These are phyloP conservation scores for Scedosporium aurantiacum DNA, from an alignment of 2,329 filamentous ascomycete genomes.

Conservation along the genomic window DNA sequence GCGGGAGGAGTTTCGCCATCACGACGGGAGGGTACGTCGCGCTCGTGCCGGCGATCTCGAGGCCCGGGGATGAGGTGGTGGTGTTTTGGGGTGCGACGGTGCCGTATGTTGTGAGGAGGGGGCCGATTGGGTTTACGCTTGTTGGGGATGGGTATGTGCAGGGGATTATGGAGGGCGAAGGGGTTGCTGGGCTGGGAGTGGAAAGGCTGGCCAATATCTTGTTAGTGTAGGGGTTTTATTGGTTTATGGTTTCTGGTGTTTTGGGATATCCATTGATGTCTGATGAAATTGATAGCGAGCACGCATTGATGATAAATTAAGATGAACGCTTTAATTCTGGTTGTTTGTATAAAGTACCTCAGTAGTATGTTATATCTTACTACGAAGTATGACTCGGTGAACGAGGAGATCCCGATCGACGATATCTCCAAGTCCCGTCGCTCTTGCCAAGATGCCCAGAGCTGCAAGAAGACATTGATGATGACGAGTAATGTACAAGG, in stretches of 20 bases:
- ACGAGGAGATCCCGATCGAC: neutral
- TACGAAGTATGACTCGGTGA: no score
- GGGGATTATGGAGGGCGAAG: slow-evolving; percentile 2
- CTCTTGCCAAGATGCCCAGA: neutral
- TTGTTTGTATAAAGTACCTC: no score
- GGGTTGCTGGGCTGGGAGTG: neutral
- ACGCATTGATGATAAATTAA: no score
- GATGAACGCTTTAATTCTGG: no score
- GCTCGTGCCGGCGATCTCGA: neutral
- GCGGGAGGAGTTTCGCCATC: neutral
- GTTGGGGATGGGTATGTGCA: slow-evolving; percentile 2
- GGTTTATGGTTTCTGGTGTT: neutral
- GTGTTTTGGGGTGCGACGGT: slow-evolving; percentile 3
- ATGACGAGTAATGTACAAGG: neutral
- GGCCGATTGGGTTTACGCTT: neutral
- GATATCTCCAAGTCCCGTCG: neutral
- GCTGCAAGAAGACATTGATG: neutral
- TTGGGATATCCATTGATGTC: no score
- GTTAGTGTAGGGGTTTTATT: neutral
- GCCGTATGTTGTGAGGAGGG: neutral
- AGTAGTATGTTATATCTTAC: no score
- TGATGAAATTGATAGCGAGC: no score
- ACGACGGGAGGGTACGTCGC: neutral
- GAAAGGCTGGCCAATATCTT: neutral
- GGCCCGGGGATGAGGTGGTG: neutral